phyloP scores from a whole-genome alignment of 179 eudicot species.

The Beta lomatogona region DNA sequence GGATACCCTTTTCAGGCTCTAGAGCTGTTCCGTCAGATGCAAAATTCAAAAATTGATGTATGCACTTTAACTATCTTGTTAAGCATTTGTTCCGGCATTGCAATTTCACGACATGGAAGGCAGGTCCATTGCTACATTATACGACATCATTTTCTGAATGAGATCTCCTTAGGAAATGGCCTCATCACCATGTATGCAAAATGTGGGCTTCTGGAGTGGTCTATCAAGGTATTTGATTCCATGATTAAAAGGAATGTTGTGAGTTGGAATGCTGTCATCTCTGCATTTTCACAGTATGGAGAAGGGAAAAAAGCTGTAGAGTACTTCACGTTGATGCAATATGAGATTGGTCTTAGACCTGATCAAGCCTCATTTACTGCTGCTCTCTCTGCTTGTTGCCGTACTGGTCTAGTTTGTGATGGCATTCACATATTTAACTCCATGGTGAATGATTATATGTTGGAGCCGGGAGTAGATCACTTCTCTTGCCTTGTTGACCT shows the following conservation, averaged over 20 bases:
- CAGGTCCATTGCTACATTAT: conserved; percentile 69
- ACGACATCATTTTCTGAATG: conserved; percentile 38
- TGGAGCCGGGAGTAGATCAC: conserved; percentile 57
- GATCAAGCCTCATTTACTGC: conserved; percentile 69
- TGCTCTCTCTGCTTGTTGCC: conserved; percentile 82
- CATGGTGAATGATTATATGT: conserved; percentile 50
- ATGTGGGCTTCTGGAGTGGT: conserved; percentile 51
- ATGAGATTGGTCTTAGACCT: conserved; percentile 40
- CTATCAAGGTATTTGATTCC: conserved; percentile 51
- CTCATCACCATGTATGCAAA: conserved; percentile 69
- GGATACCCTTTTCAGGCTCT: conserved; percentile 51
- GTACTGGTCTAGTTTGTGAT: conserved; percentile 64
- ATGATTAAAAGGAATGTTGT: conserved; percentile 53
- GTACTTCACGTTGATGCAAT: conserved; percentile 53
- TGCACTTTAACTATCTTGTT: conserved; percentile 57
- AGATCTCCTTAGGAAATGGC: conserved; percentile 60
- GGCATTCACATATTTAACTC: conserved; percentile 59
- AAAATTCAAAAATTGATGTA: conserved; percentile 37
- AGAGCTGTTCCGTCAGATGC: conserved; percentile 50
- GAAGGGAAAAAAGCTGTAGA: conserved; percentile 54
- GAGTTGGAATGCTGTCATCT: conserved; percentile 75
- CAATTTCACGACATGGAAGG: conserved; percentile 59
- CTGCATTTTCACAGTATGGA: conserved; percentile 73
- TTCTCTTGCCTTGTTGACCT: conserved; percentile 65
- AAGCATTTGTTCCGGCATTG: conserved; percentile 60